A percentile compares a stretch with the other conserved stretches of the same genome.
phyloP scores from a whole-genome alignment of 2,329 filamentous ascomycete species.

The Claviceps paspali region DNA sequence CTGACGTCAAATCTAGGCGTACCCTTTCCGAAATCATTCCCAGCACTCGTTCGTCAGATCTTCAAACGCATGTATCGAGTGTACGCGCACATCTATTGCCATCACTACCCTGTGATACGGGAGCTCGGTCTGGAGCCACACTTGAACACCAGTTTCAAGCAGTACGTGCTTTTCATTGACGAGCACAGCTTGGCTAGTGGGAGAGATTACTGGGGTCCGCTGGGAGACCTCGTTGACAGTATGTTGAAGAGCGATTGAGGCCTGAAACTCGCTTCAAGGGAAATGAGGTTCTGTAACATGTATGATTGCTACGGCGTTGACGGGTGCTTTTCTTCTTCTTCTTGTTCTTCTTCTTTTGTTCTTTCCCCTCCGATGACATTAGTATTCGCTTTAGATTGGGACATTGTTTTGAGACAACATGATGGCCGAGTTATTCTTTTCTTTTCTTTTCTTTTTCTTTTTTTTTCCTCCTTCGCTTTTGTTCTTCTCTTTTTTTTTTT shows the following conservation, averaged over 20 bases:
- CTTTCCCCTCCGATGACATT: no score
- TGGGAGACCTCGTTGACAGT: slow-evolving; percentile 92
- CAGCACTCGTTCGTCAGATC: slow-evolving; percentile 76
- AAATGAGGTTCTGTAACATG: slow-evolving; percentile 2
- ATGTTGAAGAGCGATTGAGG: slow-evolving; percentile 83
- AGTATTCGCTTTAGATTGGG: not conserved
- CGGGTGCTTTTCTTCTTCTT: slow-evolving; percentile 2
- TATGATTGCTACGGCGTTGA: slow-evolving; percentile 11
- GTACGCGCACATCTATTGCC: slow-evolving; percentile 98
- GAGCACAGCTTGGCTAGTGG: slow-evolving; percentile 86
- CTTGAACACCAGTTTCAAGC: slow-evolving; percentile 98
- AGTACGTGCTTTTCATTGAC: slow-evolving; percentile 96
- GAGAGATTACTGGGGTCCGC: slow-evolving; percentile 92
- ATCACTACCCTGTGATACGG: slow-evolving; percentile 94
- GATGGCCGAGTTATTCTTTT: no score
- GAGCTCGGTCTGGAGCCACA: slow-evolving; percentile 92
- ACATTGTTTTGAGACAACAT: not conserved
- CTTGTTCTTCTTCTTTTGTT: no score
- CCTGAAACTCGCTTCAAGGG: not conserved
- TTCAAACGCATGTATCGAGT: slow-evolving; percentile 99
- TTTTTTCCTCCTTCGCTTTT: no score
- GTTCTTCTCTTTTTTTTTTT: no score
- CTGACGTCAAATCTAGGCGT: slow-evolving; percentile 41
- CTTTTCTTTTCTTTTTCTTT: no score
- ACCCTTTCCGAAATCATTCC: slow-evolving; percentile 87